Evolutionary conservation across 805 yeast species (phyloP), one percentile per base, ranked within the genome.

Genomic region (Nakazawaea sp.): DNA sequence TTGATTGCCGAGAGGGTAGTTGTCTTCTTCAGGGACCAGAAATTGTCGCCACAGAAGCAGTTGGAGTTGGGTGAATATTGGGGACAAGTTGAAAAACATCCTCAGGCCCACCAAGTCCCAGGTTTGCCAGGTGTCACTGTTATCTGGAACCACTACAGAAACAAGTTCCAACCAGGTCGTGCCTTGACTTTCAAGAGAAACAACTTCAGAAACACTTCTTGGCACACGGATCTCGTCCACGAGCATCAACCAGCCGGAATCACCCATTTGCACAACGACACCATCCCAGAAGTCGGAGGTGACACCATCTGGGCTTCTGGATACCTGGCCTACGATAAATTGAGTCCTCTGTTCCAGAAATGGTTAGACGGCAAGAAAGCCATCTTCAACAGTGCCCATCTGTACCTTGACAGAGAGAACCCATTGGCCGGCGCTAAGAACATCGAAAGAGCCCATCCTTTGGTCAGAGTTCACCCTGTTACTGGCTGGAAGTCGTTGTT

Each of bases 391-490:
- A 60, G 68, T 17, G 67, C 66, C 9, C 68, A 66, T 44, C 43
- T 44, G 11, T 66, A 64, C 45, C 38, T 61, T 40, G 61, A 62
- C 50, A 47, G 66, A 32, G 58, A 64, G 15, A 61, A 62, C 21
- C 76, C 75, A 17, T 61, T 73, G 18, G 55, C 55, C 38, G 69
- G 72, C n/a, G 68, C 66, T 13, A 62, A 63, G 38, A 63, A 62
- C 36, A 59, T 75, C 37, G 76, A 67, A 45, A 65, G 78, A 52
- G 71, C 66, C 41, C 84, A 78, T 54, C 82, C 81, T 3, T 45
- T 78, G 20, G 68, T 78, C 25, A 68, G 82, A 58, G 73, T 80
- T 27, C 78, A 78, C 46, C 83, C 84, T 9, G 78, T 69, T 11
- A 76, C 82, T 20, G 81, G 81, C 30, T 66, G 75, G 72, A 78